Conservation (phyloP, 495 filamentous ascomycete species). For the Lophium mytilinum region DNA sequence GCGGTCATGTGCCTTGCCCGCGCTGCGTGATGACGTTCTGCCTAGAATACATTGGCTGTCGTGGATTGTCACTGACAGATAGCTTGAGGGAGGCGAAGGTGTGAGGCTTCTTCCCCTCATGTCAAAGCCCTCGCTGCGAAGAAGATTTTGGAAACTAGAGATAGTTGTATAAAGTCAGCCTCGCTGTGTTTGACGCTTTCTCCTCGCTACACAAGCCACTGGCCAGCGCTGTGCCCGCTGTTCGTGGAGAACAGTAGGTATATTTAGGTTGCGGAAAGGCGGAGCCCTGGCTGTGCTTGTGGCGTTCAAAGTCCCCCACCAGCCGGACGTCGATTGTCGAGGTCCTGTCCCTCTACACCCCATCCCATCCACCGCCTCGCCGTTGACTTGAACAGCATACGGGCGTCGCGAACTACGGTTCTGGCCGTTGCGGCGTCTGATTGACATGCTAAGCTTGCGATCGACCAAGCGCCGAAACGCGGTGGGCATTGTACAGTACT, state of each 20-base stretch:
- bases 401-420: neutral
- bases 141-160: neutral
- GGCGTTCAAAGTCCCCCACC: neutral
- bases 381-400: neutral
- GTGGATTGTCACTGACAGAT: too few relatives aligned
- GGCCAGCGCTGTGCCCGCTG: neutral
- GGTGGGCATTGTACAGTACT: neutral
- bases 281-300: neutral
- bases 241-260: neutral
- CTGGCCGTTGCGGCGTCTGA: neutral
- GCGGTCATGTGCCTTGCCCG: neutral
- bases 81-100: too few relatives aligned
- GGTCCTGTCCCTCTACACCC: neutral
- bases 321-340: neutral
- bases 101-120: too few relatives aligned
- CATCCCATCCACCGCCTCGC: neutral
- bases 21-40: too few relatives aligned
- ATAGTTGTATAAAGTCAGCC: neutral
- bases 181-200: neutral
- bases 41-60: too few relatives aligned
- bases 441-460: neutral
- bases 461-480: neutral
- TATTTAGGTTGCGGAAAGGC: neutral
- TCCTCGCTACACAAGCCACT: neutral
- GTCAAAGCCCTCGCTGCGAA: too few relatives aligned